A percentile compares a stretch with the other conserved stretches of the same genome.
These are phyloP conservation scores for Colletotrichum tamarilloi DNA, from an alignment of 2,329 filamentous ascomycete species.

Conservation along the genomic window DNA sequence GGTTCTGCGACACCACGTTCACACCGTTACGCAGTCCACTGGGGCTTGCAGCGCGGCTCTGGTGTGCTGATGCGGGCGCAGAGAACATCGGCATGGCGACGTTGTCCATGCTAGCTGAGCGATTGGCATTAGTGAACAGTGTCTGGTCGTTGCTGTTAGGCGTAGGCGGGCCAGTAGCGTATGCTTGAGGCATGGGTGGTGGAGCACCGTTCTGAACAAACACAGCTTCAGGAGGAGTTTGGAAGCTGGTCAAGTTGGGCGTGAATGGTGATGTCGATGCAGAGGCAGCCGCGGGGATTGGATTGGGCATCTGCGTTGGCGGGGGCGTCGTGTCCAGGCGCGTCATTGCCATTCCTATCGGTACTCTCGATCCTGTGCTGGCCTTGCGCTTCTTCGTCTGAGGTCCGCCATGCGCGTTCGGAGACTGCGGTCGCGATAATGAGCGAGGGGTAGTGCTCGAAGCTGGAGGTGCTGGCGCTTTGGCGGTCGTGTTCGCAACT, in stretches of 20 bases:
- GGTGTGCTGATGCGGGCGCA: constrained; percentile 76
- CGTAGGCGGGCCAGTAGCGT: constrained; percentile 71
- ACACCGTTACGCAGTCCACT: constrained; percentile 61
- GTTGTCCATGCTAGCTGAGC: constrained; percentile 74
- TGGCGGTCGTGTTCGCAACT: constrained; percentile 44
- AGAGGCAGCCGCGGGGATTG: constrained; percentile 53
- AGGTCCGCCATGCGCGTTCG: constrained; percentile 72
- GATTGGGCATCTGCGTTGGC: constrained; percentile 48
- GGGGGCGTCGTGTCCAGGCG: constrained; percentile 72
- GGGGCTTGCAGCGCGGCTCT: constrained; percentile 83
- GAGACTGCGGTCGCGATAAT: constrained; percentile 80
- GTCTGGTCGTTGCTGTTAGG: constrained; percentile 73
- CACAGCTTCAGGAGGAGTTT: constrained; percentile 49
- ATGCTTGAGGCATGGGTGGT: constrained; percentile 41
- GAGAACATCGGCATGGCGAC: constrained; percentile 75
- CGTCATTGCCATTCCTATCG: constrained; percentile 84
- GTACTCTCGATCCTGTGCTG: constrained; percentile 74
- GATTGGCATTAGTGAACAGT: constrained; percentile 65
- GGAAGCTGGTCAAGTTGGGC: constrained; percentile 57
- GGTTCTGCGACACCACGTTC: constrained; percentile 52
- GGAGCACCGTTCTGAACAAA: constrained; percentile 40
- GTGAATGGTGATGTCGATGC: constrained; percentile 65
- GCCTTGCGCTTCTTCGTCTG: constrained; percentile 85
- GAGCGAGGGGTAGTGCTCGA: constrained; percentile 20
- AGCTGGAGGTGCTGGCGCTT: constrained; percentile 24